Percentiles rank a stretch among this genome's conserved stretches.
These are phyloP conservation scores for Solanum aculeatissimum DNA, from an alignment of 305 asterid species.

Conservation along the genomic window DNA sequence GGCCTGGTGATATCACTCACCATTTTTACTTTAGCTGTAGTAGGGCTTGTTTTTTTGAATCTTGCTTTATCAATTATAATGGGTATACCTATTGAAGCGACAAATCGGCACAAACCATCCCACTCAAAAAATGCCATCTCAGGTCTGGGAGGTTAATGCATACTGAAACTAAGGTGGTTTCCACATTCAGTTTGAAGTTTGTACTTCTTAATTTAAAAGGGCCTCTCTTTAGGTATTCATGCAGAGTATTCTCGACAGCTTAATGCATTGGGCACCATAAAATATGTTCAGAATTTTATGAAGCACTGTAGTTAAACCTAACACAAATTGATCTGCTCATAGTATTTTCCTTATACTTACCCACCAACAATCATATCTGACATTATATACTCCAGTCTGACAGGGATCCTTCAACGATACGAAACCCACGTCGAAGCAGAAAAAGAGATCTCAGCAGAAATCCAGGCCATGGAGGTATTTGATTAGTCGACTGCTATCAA, in stretches of 20 bases:
- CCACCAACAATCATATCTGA: neutral
- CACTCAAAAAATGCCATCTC: neutral
- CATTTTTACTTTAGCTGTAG: neutral
- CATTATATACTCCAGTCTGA: slow-evolving; percentile 20
- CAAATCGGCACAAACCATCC: neutral
- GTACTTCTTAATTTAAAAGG: neutral
- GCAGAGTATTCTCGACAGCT: neutral
- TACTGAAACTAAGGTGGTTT: neutral
- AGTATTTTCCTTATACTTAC: neutral
- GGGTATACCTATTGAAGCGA: neutral
- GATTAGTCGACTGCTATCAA: neutral
- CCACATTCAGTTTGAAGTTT: neutral
- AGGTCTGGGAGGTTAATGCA: neutral
- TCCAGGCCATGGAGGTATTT: slow-evolving; percentile 14
- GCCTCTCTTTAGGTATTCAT: neutral
- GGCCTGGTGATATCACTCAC: neutral
- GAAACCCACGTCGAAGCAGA: slow-evolving; percentile 11
- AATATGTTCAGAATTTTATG: neutral
- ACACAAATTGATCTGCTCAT: neutral
- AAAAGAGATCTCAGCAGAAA: slow-evolving; percentile 12
- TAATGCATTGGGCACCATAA: neutral
- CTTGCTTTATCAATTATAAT: neutral
- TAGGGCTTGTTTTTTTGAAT: neutral
- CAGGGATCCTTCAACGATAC: slow-evolving; percentile 27
- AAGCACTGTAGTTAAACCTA: neutral